These are phyloP conservation scores for Pyricularia grisea DNA, from an alignment of 2,329 filamentous ascomycete genomes.

Conservation along the genomic window DNA sequence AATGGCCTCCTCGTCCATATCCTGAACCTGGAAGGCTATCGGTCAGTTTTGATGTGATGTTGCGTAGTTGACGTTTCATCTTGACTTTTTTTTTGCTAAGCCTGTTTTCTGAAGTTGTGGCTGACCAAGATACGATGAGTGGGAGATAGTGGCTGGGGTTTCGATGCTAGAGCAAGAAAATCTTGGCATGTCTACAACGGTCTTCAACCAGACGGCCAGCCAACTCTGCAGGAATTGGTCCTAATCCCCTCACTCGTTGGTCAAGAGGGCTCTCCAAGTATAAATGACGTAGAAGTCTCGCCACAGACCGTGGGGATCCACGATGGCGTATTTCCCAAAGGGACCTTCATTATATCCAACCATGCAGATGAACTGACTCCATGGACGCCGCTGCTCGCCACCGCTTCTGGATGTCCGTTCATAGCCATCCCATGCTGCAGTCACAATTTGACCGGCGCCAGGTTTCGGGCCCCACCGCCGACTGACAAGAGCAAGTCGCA, in stretches of 20 bases:
- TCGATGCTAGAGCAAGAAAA: constrained; percentile 78
- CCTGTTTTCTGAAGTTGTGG: not conserved
- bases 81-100: not conserved
- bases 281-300: not conserved
- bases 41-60: not conserved
- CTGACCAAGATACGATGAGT: not conserved
- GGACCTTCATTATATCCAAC: constrained; percentile 92
- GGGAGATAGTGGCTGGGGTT: constrained; percentile 60
- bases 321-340: constrained; percentile 57
- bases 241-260: constrained; percentile 36
- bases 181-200: constrained; percentile 69
- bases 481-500: constrained; percentile 37
- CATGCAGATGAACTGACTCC: constrained; percentile 93
- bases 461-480: constrained; percentile 57
- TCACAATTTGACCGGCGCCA: constrained; percentile 69
- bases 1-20: constrained; percentile 87
- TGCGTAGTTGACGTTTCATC: not conserved
- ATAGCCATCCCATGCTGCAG: constrained; percentile 94
- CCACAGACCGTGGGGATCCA: constrained; percentile 20
- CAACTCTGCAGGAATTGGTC: constrained; percentile 33
- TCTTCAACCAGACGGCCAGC: constrained; percentile 11
- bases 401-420: constrained; percentile 68
- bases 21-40: constrained; percentile 69
- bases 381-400: constrained; percentile 87
- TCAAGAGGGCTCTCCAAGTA: not conserved